Evolutionary conservation across 2,329 filamentous ascomycete genomes (phyloP).

Genomic region (Magnaporthiopsis rhizophila): DNA sequence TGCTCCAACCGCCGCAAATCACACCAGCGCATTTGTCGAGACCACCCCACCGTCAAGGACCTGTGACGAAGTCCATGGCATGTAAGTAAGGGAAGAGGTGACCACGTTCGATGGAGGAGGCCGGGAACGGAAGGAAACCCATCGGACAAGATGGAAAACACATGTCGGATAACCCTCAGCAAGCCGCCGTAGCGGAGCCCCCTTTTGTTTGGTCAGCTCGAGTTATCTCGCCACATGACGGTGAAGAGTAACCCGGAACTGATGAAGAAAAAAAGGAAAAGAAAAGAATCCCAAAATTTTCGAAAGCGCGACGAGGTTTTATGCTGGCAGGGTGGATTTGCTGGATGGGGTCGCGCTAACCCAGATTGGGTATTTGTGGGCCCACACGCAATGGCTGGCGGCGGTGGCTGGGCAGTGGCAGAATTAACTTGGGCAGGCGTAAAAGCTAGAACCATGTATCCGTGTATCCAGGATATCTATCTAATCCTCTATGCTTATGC

Average conservation of each 20-base stretch:
- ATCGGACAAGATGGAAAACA: constrained; percentile 27
- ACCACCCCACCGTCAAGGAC: constrained; percentile 46
- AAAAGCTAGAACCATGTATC: background rate
- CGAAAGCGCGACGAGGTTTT: background rate
- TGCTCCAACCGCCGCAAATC: no score
- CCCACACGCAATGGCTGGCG: background rate
- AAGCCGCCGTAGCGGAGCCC: constrained; percentile 46
- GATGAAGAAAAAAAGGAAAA: constrained; percentile 34
- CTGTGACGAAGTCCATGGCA: constrained; percentile 33
- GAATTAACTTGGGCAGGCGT: background rate
- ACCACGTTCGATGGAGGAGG: constrained; percentile 39
- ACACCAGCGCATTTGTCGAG: constrained; percentile 26
- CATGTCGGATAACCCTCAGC: constrained; percentile 39
- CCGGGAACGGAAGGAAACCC: constrained; percentile 49
- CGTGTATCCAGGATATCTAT: background rate
- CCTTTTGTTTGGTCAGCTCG: constrained; percentile 22
- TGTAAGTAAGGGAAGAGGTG: constrained; percentile 35
- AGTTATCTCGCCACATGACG: constrained; percentile 41
- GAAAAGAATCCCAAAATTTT: constrained; percentile 13
- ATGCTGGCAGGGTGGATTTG: background rate
- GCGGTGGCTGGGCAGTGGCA: background rate
- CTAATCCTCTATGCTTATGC: background rate
- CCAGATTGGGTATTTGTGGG: background rate
- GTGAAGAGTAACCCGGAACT: constrained; percentile 39
- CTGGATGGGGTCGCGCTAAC: background rate